These are phyloP conservation scores for Brassica carinata DNA, from an alignment of 345 rosid genomes.

Conservation along the genomic window DNA sequence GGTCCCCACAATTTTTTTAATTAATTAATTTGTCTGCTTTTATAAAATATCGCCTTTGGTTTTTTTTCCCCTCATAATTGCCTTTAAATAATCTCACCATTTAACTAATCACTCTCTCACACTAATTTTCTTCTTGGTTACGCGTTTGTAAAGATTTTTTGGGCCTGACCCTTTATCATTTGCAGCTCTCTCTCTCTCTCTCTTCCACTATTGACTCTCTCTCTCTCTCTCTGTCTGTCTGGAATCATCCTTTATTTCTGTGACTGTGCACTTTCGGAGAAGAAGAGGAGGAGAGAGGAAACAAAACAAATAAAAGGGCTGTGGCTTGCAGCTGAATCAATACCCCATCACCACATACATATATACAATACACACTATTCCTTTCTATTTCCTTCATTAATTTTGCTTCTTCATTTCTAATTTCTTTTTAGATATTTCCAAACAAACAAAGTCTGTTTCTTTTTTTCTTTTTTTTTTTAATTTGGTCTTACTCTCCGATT, in stretches of 20 bases:
- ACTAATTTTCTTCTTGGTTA: conserved; percentile 43
- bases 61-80: not conserved
- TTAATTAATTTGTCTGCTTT: not conserved
- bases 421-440: not conserved
- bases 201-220: conserved; percentile 31
- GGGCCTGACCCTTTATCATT: conserved; percentile 28
- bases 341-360: conserved; percentile 22
- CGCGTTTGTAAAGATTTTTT: conserved; percentile 38
- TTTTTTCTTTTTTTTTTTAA: conserved; percentile 11
- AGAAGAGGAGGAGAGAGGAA: conserved; percentile 23
- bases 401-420: not conserved
- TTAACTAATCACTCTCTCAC: conserved; percentile 33
- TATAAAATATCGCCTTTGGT: conserved; percentile 12
- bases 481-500: not conserved
- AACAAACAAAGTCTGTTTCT: conserved; percentile 17
- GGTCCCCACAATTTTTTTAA: conserved; percentile 19
- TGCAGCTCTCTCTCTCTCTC: conserved; percentile 28
- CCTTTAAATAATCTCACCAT: conserved; percentile 28
- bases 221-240: conserved; percentile 35
- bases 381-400: not conserved
- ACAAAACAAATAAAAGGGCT: not conserved
- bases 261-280: conserved; percentile 39
- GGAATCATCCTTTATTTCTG: conserved; percentile 40
- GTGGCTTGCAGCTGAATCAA: conserved; percentile 52
- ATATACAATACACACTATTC: conserved; percentile 25